These are phyloP conservation scores for Ustilago sp. DNA, from an alignment of 1,284 basidiomycete species.

Conservation along the genomic window DNA sequence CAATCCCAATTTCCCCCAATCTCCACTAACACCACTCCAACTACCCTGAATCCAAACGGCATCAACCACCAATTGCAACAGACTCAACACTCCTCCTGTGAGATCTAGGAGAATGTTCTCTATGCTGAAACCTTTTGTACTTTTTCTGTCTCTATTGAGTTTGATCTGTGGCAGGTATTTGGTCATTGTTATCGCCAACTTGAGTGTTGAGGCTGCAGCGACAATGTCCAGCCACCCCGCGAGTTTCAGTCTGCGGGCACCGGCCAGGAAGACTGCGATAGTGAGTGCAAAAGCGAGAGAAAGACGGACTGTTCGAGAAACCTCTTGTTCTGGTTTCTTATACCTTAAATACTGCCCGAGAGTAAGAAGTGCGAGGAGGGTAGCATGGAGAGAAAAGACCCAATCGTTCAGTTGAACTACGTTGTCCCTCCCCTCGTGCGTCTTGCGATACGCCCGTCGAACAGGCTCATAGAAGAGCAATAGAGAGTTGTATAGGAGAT, in stretches of 20 bases:
- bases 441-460: slow-evolving; percentile 45
- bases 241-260: slow-evolving; percentile 15
- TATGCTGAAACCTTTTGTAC: slow-evolving; percentile 70
- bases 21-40: slow-evolving; percentile 63
- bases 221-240: slow-evolving; percentile 48
- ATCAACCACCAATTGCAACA: slow-evolving; percentile 65
- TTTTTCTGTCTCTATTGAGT: slow-evolving; percentile 68
- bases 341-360: slow-evolving; percentile 17
- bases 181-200: slow-evolving; percentile 69
- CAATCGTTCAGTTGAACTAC: slow-evolving; percentile 59
- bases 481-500: slow-evolving; percentile 51
- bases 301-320: slow-evolving; percentile 19
- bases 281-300: slow-evolving; percentile 16
- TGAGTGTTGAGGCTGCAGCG: slow-evolving; percentile 66
- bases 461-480: slow-evolving; percentile 44
- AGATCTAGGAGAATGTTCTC: slow-evolving; percentile 70
- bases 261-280: slow-evolving; percentile 12
- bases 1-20: slow-evolving; percentile 69
- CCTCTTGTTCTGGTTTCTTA: not conserved
- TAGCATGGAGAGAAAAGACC: slow-evolving; percentile 53
- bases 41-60: slow-evolving; percentile 55
- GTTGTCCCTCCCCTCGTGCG: slow-evolving; percentile 47
- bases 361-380: slow-evolving; percentile 31
- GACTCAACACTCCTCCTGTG: slow-evolving; percentile 66
- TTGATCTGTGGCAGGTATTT: slow-evolving; percentile 68